Evolutionary conservation across 208 protist species (phyloP).

Genomic region (Trypanosoma caninum): DNA sequence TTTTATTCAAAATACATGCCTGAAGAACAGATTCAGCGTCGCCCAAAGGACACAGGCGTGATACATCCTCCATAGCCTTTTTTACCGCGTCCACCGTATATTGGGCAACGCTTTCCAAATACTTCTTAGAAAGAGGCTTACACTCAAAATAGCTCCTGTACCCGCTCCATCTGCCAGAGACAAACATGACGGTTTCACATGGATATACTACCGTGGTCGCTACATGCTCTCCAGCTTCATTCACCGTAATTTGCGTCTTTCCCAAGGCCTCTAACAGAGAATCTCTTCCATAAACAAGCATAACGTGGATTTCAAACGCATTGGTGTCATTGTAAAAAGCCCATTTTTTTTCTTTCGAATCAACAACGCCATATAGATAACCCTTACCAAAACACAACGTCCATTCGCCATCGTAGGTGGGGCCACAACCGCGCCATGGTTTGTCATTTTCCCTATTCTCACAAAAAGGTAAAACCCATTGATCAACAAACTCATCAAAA

Average conservation of each 20-base stretch:
- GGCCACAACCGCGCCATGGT: slow-evolving; percentile 28
- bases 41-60: slow-evolving; percentile 10
- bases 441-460: slow-evolving; percentile 1
- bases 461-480: slow-evolving; percentile 27
- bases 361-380: slow-evolving; percentile 54
- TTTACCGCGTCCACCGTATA: slow-evolving; percentile 20
- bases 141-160: slow-evolving; percentile 30
- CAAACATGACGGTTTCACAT: slow-evolving; percentile 53
- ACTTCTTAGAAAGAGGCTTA: slow-evolving; percentile 37
- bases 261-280: slow-evolving; percentile 20
- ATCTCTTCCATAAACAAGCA: slow-evolving; percentile 32
- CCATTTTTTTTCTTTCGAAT: slow-evolving; percentile 45
- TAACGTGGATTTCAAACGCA: slow-evolving; percentile 60
- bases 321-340: slow-evolving; percentile 84
- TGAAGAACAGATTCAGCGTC: slow-evolving; percentile 25
- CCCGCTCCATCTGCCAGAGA: slow-evolving; percentile 30
- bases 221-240: slow-evolving; percentile 23
- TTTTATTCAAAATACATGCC: slow-evolving; percentile 17
- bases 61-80: slow-evolving; percentile 28
- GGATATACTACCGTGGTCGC: slow-evolving; percentile 50
- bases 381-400: slow-evolving; percentile 59
- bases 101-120: slow-evolving; percentile 30
- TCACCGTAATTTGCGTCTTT: slow-evolving; percentile 24
- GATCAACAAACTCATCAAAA: slow-evolving; percentile 43
- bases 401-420: slow-evolving; percentile 30